Base-by-base conservation (phyloP, 345 rosid genomes). In the Eucalyptus coolabah region DNA sequence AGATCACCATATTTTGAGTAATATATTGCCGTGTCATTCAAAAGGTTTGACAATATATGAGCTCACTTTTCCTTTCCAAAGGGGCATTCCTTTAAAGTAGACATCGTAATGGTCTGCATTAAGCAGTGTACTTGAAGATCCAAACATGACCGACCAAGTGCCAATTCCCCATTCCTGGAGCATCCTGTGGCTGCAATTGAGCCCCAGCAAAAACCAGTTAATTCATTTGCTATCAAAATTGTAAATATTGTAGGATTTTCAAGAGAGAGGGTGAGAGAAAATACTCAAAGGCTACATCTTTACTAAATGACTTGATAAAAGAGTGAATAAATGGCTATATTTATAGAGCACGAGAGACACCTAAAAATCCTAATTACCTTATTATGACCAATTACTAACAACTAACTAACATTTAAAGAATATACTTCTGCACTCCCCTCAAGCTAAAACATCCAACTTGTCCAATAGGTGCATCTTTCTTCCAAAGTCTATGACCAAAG, bases 1-100 rank as follows among this genome's bases (percentile, higher is more conserved):
- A 59, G 51, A 59, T 47, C 53, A n/a, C 28, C 19, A 34, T 18
- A 56, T 45, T n/a, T 8, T 83, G 42, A 49, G 8, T 82, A 60
- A 45, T 42, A n/a, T 11, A 81, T 65, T 59, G 40, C n/a, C 3
- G 2, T 47, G 17, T 34, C 32, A 69, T 88, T 16, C 85, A 28
- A 26, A 23, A 47, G n/a, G 42, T 24, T 28, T n/a, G 44, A 44
- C 30, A 44, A 80, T 56, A 72, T 89, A 88, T 50, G 50, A 90
- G 82, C 92, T 88, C 53, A 97, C 99, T 91, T 93, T 94, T 91
- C 99, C 99, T 28, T 93, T 93, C 93, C 96, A 94, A 63, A 89
- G 65, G 56, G 99, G 95, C 98, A 98, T 98, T 92, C 98, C 98
- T 87, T 91, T 90, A 89, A 95, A 97, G 93, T 97, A 98, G 88